phyloP scores from a whole-genome alignment of 1,139 yeast genomes.

The Pichia sp. region DNA sequence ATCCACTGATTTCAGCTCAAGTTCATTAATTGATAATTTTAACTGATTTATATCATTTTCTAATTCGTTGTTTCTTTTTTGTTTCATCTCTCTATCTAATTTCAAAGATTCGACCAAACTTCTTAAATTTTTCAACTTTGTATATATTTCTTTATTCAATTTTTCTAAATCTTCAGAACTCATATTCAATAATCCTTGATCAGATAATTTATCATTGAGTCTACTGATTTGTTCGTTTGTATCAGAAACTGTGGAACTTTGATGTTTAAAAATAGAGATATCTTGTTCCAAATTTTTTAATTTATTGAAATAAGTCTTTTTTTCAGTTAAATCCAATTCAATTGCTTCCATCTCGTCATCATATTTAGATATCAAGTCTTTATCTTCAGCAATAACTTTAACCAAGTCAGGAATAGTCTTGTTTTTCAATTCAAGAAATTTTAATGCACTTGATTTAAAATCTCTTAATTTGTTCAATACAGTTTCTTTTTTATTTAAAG shows the following conservation, averaged over 20 bases:
- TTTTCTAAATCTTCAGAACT: constrained; percentile 47
- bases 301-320: not conserved
- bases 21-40: constrained; percentile 46
- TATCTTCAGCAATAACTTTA: not conserved
- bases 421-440: constrained; percentile 4
- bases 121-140: constrained; percentile 40
- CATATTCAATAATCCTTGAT: constrained; percentile 8
- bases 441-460: constrained; percentile 19
- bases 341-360: constrained; percentile 3
- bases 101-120: constrained; percentile 37
- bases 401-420: constrained; percentile 1
- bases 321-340: not conserved
- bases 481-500: constrained; percentile 19
- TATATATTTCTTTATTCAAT: constrained; percentile 37
- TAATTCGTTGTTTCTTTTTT: constrained; percentile 43
- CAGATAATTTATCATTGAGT: constrained; percentile 4
- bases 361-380: not conserved
- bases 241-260: constrained; percentile 10
- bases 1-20: constrained; percentile 47
- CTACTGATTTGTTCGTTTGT: constrained; percentile 9
- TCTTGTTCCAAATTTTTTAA: constrained; percentile 11
- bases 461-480: constrained; percentile 24
- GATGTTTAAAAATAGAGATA: not conserved
- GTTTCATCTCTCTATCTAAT: constrained; percentile 45
- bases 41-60: constrained; percentile 54